Evolutionary conservation across 768 basidiomycete genomes (phyloP), one percentile per base, ranked within the genome.

Genomic region (Coprinopsis marcescibilis): DNA sequence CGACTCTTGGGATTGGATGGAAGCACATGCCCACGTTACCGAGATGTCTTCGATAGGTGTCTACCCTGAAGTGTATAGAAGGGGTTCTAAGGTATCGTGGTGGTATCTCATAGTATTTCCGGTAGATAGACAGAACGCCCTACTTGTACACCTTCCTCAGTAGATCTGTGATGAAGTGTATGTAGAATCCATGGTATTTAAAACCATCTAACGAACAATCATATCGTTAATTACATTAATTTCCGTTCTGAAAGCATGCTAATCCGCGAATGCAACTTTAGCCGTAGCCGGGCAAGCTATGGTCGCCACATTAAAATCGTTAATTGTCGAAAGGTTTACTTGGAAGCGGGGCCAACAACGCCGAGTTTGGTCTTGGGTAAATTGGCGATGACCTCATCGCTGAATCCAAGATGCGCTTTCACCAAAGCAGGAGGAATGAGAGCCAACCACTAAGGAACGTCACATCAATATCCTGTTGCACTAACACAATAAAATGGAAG

Each of bases 341-440:
- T 26, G 42, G 13, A 43, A 45, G 47, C 47, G 43, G 52, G 50
- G 14, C 52, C 69, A 14, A 73, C 63, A 25, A 74, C 62, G 15
- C 55, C 43, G 3, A 62, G 64, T 50, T 74, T 72, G 14, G 58
- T 65, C 56, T 71, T 73, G 45, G 60, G 65, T 42, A 75, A 49
- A 17, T 53, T 33, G 1, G 59, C 55, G 24, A 70, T 63, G 2
- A 60, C 63, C 6, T 57, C 64, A 45, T 65, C 65, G 25, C 64
- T 64, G 6, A 73, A 46, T 24, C 63, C 64, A 20, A 72, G 61
- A 37, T 72, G 67, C 7, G 65, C 69, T 51, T 72, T 59, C 34
- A 75, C 72, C 34, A 75, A 25, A 6, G 58, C 64, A 2, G 68
- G 67, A 17, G 71, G 71, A 1, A 64, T 70, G 48, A 73, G 50